Conservation (phyloP, 1,139 yeast genomes). For the Sugiyamaella xylanicola region DNA sequence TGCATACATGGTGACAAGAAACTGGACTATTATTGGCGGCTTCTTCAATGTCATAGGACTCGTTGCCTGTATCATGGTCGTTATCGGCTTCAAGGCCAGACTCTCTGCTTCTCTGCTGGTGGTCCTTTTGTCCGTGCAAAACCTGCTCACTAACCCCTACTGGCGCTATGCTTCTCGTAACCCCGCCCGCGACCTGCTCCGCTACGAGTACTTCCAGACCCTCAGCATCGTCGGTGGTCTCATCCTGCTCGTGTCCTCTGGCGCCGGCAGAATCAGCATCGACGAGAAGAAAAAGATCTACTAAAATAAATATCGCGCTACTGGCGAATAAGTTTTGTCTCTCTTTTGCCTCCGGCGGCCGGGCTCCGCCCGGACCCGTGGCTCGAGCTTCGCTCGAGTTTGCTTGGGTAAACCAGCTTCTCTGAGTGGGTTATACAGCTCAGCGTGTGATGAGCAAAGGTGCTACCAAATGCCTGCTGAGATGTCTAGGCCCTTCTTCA, state of each 20-base stretch:
- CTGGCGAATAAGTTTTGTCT: too few species aligned
- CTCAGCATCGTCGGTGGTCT: slow-evolving; percentile 94
- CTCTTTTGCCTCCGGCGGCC: background rate
- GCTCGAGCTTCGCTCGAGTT: too few species aligned
- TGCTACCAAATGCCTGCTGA: too few species aligned
- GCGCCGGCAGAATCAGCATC: slow-evolving; percentile 92
- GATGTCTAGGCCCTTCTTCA: too few species aligned
- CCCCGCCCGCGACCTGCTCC: slow-evolving; percentile 83
- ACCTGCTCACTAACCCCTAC: slow-evolving; percentile 80
- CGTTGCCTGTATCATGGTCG: slow-evolving; percentile 73
- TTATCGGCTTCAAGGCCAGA: slow-evolving; percentile 91
- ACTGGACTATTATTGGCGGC: slow-evolving; percentile 69
- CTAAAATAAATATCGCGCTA: slow-evolving; percentile 37
- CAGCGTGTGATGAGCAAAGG: too few species aligned
- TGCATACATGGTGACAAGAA: slow-evolving; percentile 79
- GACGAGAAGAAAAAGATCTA: slow-evolving; percentile 97
- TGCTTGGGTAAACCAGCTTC: too few species aligned
- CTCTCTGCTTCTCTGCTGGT: slow-evolving; percentile 83
- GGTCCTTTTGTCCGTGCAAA: slow-evolving; percentile 70
- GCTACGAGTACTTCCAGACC: slow-evolving; percentile 94
- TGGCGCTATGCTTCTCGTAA: slow-evolving; percentile 76
- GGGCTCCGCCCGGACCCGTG: background rate
- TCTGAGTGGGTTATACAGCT: too few species aligned
- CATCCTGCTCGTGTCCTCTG: slow-evolving; percentile 86
- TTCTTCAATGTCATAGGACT: slow-evolving; percentile 72